Base-by-base conservation (phyloP, 805 yeast species). In the Debaryomyces castellii region DNA sequence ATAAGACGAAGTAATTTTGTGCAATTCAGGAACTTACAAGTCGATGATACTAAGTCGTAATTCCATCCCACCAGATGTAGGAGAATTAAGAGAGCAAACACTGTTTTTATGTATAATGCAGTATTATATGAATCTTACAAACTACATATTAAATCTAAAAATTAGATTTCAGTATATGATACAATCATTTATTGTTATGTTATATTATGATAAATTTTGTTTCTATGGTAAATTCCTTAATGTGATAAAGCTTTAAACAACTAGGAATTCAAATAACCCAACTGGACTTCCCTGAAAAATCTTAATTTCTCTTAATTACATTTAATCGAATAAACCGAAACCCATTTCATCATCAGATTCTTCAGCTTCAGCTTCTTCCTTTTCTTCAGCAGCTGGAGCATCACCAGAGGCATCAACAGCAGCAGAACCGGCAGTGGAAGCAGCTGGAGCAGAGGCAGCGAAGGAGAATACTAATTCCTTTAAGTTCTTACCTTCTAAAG, bases 281-380 rank as follows among this genome's bases (percentile, higher is more conserved):
- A n/a, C 16, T 11, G 16, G 16, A 20, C 7, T 35, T 20, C n/a
- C 16, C 38, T 35, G 3, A 20, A 20, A 20, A 11, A 20, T 20
- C 20, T 35, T 11, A 20, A 35, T 35, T 5, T 35, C 14, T 35
- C 23, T 35, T 35, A n/a, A 20, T 35, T 30, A 22, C 39, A 39
- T 38, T 82, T 94, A 94, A 83, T 94, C 99, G 85, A 94, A 94
- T 76, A 94, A 87, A 82, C 96, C 96, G 84, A 86, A 83, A 64
- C 96, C 96, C 95, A 87, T 85, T 56, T 75, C 81, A 63, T 82
- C 88, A 57, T 81, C 80, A 69, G 80, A 85, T 64, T 69, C 85
- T 55, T 65, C 84, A 57, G 74, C 89, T 64, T 78, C 91, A n/a
- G n/a, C n/a, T 64, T 70, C 86, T 58, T 67, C 84, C 63, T 77